Evolutionary conservation across 805 yeast species (phyloP).

Genomic region (Jamesozyma gamospora): DNA sequence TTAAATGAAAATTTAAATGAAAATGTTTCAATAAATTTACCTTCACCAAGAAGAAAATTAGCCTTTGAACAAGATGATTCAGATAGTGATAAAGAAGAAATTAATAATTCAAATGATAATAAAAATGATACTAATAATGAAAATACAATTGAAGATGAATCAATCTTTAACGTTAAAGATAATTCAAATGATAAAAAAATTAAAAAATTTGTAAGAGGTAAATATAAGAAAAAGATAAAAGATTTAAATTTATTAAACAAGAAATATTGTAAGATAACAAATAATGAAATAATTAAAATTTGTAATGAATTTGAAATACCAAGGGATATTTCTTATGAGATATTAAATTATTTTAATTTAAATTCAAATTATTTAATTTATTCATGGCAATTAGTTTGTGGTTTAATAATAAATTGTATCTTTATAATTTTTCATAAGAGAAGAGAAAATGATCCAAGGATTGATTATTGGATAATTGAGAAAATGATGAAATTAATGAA

Average conservation of each 20-base stretch:
- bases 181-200: neutral
- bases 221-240: conserved; percentile 1
- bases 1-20: too few species aligned
- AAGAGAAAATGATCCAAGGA: conserved; percentile 39
- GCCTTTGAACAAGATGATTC: conserved; percentile 25
- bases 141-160: neutral
- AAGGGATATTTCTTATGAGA: conserved; percentile 37
- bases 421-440: conserved; percentile 41
- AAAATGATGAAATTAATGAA: conserved; percentile 45
- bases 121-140: neutral
- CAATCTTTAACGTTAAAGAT: neutral
- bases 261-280: conserved; percentile 29
- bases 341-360: conserved; percentile 41
- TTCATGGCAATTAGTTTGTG: conserved; percentile 64
- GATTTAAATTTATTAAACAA: conserved; percentile 18
- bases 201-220: neutral
- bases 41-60: conserved; percentile 22
- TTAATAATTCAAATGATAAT: conserved; percentile 2
- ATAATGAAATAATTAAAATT: conserved; percentile 36
- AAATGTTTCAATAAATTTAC: conserved; percentile 3
- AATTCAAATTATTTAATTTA: conserved; percentile 46
- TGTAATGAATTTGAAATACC: conserved; percentile 62
- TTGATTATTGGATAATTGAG: conserved; percentile 38
- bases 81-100: conserved; percentile 3
- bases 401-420: conserved; percentile 51